Percentiles rank a stretch among this genome's conserved stretches.
phyloP scores from a whole-genome alignment of 2,329 filamentous ascomycete genomes.

The Rhinocladiella similis region DNA sequence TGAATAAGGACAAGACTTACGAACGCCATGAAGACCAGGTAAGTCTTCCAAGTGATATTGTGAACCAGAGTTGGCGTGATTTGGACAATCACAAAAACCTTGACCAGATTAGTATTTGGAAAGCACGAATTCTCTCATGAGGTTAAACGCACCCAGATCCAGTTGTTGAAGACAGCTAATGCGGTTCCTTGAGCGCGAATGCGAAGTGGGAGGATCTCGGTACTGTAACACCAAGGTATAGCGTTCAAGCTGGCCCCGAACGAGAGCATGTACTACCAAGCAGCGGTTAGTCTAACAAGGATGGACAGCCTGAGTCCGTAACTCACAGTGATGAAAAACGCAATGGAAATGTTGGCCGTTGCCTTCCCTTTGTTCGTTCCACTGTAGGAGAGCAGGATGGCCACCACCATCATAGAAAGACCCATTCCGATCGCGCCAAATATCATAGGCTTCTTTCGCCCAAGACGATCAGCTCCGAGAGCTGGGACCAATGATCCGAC shows the following conservation, averaged over 20 bases:
- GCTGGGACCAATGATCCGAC: slow-evolving; percentile 49
- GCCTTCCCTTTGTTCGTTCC: slow-evolving; percentile 37
- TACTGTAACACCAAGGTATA: slow-evolving; percentile 54
- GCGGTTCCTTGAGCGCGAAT: slow-evolving; percentile 53
- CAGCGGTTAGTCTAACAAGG: not conserved
- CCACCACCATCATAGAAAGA: slow-evolving; percentile 40
- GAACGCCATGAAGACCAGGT: slow-evolving; percentile 39
- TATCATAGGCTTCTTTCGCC: slow-evolving; percentile 39
- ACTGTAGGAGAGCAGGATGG: slow-evolving; percentile 40
- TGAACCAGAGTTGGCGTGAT: slow-evolving; percentile 37
- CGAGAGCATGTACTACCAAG: slow-evolving; percentile 39
- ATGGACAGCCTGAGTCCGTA: slow-evolving; percentile 1
- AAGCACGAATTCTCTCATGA: not conserved
- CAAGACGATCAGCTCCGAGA: slow-evolving; percentile 46
- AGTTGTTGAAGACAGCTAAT: slow-evolving; percentile 51
- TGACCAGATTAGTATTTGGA: slow-evolving; percentile 34
- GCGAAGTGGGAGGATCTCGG: slow-evolving; percentile 53
- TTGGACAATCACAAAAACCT: slow-evolving; percentile 43
- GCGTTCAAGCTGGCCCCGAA: slow-evolving; percentile 49
- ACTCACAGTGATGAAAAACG: slow-evolving; percentile 48
- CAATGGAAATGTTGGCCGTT: slow-evolving; percentile 50
- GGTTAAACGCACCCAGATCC: slow-evolving; percentile 30
- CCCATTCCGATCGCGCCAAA: slow-evolving; percentile 36
- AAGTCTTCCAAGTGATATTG: slow-evolving; percentile 37
- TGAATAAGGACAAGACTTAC: slow-evolving; percentile 1